A percentile compares a stretch with the other conserved stretches of the same genome.
These are phyloP conservation scores for Hygrocybe coccinea DNA, from an alignment of 768 basidiomycete species.

Conservation along the genomic window DNA sequence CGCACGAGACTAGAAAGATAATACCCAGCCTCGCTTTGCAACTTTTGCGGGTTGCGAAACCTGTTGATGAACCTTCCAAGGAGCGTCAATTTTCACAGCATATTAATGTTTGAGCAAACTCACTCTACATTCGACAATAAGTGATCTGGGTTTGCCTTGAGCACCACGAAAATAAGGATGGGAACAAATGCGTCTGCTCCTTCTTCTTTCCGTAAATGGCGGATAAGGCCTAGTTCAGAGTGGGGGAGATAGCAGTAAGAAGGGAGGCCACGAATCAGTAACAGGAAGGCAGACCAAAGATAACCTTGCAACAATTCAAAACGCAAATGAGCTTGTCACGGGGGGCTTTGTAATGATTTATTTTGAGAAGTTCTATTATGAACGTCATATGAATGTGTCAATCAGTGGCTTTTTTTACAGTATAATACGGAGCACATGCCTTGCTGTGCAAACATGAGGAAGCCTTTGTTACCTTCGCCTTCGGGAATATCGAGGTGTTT, in stretches of 20 bases:
- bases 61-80: conserved; percentile 82
- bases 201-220: conserved; percentile 79
- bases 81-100: not conserved
- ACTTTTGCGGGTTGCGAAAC: conserved; percentile 82
- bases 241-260: not conserved
- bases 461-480: conserved; percentile 69
- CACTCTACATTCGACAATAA: conserved; percentile 94
- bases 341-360: conserved; percentile 98
- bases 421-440: conserved; percentile 38
- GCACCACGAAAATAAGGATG: conserved; percentile 86
- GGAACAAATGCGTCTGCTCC: conserved; percentile 95
- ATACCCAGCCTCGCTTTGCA: conserved; percentile 95
- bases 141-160: conserved; percentile 91
- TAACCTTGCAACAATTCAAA: conserved; percentile 97
- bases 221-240: conserved; percentile 64
- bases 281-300: conserved; percentile 69
- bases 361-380: conserved; percentile 77
- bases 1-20: conserved; percentile 91
- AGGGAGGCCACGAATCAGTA: conserved; percentile 8
- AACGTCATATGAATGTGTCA: not conserved
- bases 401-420: not conserved
- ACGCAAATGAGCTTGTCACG: conserved; percentile 98
- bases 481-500: conserved; percentile 88
- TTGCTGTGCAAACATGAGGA: conserved; percentile 85
- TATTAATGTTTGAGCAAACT: conserved; percentile 17